A percentile compares a stretch with the other conserved stretches of the same genome.
Conservation (phyloP, 495 filamentous ascomycete species). For the Neurospora africana region DNA sequence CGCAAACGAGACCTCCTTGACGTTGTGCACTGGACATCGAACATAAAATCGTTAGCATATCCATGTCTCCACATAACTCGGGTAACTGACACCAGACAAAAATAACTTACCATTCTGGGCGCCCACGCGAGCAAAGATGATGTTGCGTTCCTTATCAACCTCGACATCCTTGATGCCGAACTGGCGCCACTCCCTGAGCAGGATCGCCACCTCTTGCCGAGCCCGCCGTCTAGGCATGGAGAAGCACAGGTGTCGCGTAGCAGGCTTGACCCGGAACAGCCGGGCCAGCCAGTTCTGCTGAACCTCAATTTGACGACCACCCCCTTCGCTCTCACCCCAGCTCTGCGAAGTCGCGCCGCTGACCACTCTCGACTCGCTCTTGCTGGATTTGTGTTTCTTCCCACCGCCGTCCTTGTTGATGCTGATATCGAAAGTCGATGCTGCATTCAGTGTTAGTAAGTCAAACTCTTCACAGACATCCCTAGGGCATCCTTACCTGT, state of each 20-base stretch:
- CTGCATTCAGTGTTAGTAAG: slow-evolving; percentile 5
- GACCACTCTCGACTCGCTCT: not conserved
- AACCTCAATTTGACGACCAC: slow-evolving; percentile 40
- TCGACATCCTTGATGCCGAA: slow-evolving; percentile 69
- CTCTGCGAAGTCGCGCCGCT: slow-evolving; percentile 1
- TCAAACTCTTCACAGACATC: not conserved
- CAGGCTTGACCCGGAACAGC: slow-evolving; percentile 82
- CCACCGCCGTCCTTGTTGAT: slow-evolving; percentile 5
- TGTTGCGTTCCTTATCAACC: slow-evolving; percentile 60
- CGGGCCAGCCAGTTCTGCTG: slow-evolving; percentile 77
- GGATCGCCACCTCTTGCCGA: slow-evolving; percentile 59
- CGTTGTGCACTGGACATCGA: slow-evolving; percentile 45
- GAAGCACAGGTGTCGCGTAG: slow-evolving; percentile 62
- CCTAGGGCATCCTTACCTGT: slow-evolving; percentile 20
- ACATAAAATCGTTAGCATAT: slow-evolving; percentile 13
- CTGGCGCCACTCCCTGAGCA: slow-evolving; percentile 68
- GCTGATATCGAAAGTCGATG: not conserved
- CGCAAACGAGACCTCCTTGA: slow-evolving; percentile 71
- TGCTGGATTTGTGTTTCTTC: slow-evolving; percentile 1
- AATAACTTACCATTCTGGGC: slow-evolving; percentile 60
- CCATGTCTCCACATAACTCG: not conserved
- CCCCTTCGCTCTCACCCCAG: slow-evolving; percentile 15
- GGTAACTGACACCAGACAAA: not conserved
- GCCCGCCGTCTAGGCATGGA: slow-evolving; percentile 54
- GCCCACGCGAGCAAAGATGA: slow-evolving; percentile 66